Conservation (phyloP, 2,329 filamentous ascomycete species). For the Dothistroma pini region DNA sequence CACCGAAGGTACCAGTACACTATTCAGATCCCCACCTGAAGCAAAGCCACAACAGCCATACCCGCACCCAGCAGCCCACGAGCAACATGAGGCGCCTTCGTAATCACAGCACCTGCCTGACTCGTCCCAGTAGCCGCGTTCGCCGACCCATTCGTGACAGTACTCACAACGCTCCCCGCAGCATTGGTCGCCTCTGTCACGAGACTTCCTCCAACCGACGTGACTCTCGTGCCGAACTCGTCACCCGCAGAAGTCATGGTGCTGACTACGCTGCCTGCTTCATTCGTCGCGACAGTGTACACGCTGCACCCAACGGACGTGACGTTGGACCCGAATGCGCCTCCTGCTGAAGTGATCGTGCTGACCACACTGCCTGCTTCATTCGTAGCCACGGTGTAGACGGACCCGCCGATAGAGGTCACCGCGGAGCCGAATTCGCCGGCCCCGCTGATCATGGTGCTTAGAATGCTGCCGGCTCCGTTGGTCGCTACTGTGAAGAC, state of each 20-base stretch:
- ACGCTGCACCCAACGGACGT: conserved; percentile 14
- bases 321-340: neutral
- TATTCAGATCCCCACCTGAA: conserved; percentile 13
- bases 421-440: conserved; percentile 3
- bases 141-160: neutral
- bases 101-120: conserved; percentile 19
- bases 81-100: conserved; percentile 27
- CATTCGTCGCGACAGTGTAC: conserved; percentile 15
- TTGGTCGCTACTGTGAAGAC: conserved; percentile 15
- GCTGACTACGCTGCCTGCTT: conserved; percentile 17
- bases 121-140: conserved; percentile 9
- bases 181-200: conserved; percentile 8
- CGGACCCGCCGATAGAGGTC: conserved; percentile 13
- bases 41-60: conserved; percentile 31
- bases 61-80: conserved; percentile 33
- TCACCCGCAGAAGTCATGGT: conserved; percentile 5
- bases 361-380: conserved; percentile 15
- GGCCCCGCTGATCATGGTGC: conserved; percentile 12
- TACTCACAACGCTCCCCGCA: conserved; percentile 4
- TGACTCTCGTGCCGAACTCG: conserved; percentile 5
- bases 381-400: conserved; percentile 15
- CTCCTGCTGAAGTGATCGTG: conserved; percentile 22
- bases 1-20: neutral
- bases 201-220: conserved; percentile 12
- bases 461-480: conserved; percentile 7